A percentile compares a stretch with the other conserved stretches of the same genome.
Conservation (phyloP, 768 basidiomycete genomes). For the Chlorophyllum brunneum region DNA sequence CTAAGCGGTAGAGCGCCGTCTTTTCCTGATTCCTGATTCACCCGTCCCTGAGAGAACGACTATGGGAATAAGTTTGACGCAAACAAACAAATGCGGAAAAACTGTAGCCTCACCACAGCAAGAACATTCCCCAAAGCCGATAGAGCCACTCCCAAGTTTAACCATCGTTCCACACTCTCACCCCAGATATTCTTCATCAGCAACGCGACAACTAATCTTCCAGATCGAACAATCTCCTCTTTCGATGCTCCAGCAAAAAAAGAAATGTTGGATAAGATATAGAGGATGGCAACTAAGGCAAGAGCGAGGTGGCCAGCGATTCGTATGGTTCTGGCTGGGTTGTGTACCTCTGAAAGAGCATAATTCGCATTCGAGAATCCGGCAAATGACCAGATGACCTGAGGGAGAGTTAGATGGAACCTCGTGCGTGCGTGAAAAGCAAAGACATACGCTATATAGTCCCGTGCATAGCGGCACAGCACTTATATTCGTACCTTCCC, state of each 20-base stretch:
- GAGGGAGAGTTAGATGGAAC: background rate
- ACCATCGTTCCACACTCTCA: constrained; percentile 34
- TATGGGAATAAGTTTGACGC: background rate
- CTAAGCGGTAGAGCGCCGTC: constrained; percentile 55
- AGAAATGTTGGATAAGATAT: constrained; percentile 51
- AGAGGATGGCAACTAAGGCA: constrained; percentile 40
- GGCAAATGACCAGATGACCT: constrained; percentile 41
- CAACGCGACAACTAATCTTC: constrained; percentile 49
- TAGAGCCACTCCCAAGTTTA: constrained; percentile 33
- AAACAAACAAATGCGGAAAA: constrained; percentile 15
- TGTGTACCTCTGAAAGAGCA: constrained; percentile 47
- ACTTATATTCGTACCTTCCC: constrained; percentile 35
- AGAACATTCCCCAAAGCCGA: constrained; percentile 53
- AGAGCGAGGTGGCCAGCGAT: constrained; percentile 53
- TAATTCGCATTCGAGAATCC: constrained; percentile 63
- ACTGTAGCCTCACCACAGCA: constrained; percentile 26
- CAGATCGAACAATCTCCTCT: constrained; percentile 46
- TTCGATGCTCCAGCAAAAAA: constrained; percentile 58
- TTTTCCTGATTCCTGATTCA: constrained; percentile 54
- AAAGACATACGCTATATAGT: constrained; percentile 37
- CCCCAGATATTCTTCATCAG: constrained; percentile 56
- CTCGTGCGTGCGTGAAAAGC: background rate
- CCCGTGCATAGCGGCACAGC: constrained; percentile 46
- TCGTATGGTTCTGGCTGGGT: constrained; percentile 53
- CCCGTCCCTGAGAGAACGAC: constrained; percentile 27